phyloP scores from a whole-genome alignment of 2,329 filamentous ascomycete genomes.

The Colletotrichum theobromicola region DNA sequence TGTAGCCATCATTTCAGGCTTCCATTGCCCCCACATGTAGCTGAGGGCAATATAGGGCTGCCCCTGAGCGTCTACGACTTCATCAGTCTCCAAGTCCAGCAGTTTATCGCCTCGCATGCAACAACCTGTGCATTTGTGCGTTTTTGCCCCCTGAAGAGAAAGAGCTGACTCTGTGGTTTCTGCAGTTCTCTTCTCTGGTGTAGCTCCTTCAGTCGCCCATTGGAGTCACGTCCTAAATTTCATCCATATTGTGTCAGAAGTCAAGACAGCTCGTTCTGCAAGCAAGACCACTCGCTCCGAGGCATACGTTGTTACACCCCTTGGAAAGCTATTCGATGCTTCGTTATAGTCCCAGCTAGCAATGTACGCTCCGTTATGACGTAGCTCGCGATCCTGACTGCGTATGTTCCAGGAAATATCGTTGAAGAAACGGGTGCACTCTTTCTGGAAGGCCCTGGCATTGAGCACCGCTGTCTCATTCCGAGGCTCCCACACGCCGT shows the following conservation, averaged over 20 bases:
- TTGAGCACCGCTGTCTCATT: background rate
- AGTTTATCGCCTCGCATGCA: background rate
- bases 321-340: background rate
- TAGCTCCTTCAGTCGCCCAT: no score
- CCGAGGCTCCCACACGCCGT: background rate
- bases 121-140: background rate
- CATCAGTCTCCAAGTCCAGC: background rate
- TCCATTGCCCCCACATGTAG: background rate
- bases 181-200: background rate
- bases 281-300: background rate
- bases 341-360: rapidly evolving
- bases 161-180: background rate
- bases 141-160: background rate
- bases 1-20: background rate
- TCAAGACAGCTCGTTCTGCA: background rate
- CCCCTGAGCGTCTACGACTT: background rate
- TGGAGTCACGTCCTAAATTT: no score
- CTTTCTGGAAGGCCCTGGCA: background rate
- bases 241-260: no score
- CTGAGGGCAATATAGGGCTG: background rate
- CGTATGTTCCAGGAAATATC: no score
- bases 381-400: no score
- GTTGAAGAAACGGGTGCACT: no score
- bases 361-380: background rate
- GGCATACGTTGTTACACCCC: background rate